Percentiles rank a stretch among this genome's conserved stretches.
Evolutionary conservation across 1,284 basidiomycete genomes (phyloP).

Genomic region (Wallemia hederae): DNA sequence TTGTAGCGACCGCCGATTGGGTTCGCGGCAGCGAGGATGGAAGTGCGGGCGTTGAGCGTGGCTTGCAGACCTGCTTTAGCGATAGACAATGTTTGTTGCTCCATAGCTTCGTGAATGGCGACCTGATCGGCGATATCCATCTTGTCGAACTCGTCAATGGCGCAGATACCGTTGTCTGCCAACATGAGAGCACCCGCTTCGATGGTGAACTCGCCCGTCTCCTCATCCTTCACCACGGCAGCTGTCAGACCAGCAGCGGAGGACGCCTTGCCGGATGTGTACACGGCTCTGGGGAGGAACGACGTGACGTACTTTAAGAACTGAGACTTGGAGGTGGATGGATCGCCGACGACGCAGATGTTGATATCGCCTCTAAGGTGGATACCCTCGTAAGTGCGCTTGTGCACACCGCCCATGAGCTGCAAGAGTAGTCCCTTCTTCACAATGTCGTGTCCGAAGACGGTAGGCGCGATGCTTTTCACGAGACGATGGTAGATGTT

Average conservation of each 20-base stretch:
- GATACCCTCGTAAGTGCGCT: conserved; percentile 86
- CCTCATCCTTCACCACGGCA: conserved; percentile 92
- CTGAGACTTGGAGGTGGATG: conserved; percentile 87
- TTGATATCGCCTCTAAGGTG: conserved; percentile 92
- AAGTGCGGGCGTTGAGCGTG: conserved; percentile 87
- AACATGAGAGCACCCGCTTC: conserved; percentile 98
- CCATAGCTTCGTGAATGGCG: conserved; percentile 99
- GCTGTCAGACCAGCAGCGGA: conserved; percentile 96
- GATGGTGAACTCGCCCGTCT: conserved; percentile 96
- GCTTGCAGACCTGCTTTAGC: conserved; percentile 98
- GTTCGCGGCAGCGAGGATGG: conserved; percentile 92
- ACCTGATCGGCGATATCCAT: conserved; percentile 98
- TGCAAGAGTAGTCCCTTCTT: conserved; percentile 96
- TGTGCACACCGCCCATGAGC: conserved; percentile 98
- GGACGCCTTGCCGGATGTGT: conserved; percentile 96
- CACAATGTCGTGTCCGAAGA: conserved; percentile 93
- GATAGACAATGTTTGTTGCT: conserved; percentile 98
- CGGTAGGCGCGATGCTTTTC: conserved; percentile 83
- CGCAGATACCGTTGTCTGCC: conserved; percentile 96
- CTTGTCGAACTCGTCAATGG: conserved; percentile 99
- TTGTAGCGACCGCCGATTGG: conserved; percentile 91
- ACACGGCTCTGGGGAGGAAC: conserved; percentile 93
- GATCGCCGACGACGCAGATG: conserved; percentile 93
- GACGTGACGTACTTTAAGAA: conserved; percentile 98
- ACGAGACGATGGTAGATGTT: conserved; percentile 86